Base-by-base conservation (phyloP, 1,284 basidiomycete species). In the Sanghuangporus sanghuang region DNA sequence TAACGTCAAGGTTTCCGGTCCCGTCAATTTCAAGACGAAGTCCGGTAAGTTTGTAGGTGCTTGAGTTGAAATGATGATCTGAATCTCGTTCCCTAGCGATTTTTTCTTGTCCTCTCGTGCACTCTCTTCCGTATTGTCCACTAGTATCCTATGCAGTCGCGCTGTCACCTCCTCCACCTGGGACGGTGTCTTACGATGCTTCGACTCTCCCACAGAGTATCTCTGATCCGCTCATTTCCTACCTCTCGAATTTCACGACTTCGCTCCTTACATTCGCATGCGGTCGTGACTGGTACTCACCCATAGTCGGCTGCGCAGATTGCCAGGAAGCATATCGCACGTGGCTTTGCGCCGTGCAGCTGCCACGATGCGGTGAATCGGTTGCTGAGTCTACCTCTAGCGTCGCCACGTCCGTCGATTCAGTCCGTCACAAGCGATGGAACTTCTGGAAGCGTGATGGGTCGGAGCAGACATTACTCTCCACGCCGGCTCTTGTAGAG, bases 221-320 rank as follows among this genome's bases (percentile, higher is more conserved):
- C 44, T 74, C 79, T 9, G 70, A 72, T 1, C 79, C 83, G 7
- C 77, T 93, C 50, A 72, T 85, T 23, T 75, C 79, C 5, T 85
- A 84, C 65, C 75, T 94, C 66, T 74, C 86, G 38, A 90, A 92
- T 70, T 93, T 95, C 74, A 89, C 90, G 1, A 80, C 81, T 0
- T 82, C 85, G 14, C 82, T 95, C 18, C 79, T 81, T 14, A 86
- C 89, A 2, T 84, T 85, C 67, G 85, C 90, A 1, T 95, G 93
- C 70, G 93, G 92, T 3, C 81, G 92, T 27, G 92, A 94, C 72
- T 72, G 81, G 55, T 95, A 93, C 76, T 93, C 90, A 8, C 89
- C 89, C 1, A 75, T 93, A 5, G 85, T 90, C 21, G 81, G 83
- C 1, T 95, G 93, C 70, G 79, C 83, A 11, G 89, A 92, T 73